Evolutionary conservation across 495 filamentous ascomycete species (phyloP).

Genomic region (Platismatia glauca): DNA sequence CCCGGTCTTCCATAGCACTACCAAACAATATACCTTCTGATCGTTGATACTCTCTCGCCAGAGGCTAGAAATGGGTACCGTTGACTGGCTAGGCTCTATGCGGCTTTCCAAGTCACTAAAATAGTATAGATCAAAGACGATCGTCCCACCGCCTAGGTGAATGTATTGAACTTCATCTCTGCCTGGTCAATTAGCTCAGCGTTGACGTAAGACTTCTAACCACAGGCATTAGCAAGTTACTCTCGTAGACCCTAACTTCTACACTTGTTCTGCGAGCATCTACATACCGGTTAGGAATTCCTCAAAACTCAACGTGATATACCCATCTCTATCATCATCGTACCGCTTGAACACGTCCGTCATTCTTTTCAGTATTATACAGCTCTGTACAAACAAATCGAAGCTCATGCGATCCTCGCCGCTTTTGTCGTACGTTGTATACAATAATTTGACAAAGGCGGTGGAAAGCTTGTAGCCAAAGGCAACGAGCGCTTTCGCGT

Average conservation of each 20-base stretch:
- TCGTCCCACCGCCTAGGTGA: neutral
- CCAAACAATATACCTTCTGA: too few species aligned
- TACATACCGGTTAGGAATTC: conserved; percentile 60
- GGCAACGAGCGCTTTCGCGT: conserved; percentile 80
- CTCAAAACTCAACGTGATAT: conserved; percentile 74
- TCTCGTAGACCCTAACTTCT: neutral
- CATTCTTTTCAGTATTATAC: conserved; percentile 93
- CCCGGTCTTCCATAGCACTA: too few species aligned
- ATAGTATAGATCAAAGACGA: neutral
- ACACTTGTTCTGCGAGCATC: neutral
- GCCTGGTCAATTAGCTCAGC: neutral
- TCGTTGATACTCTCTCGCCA: too few species aligned
- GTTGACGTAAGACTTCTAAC: conserved; percentile 16
- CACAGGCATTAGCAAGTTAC: neutral
- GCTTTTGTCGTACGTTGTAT: conserved; percentile 54
- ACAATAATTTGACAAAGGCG: conserved; percentile 73
- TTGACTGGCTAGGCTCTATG: neutral
- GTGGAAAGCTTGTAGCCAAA: conserved; percentile 89
- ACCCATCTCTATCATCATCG: conserved; percentile 92
- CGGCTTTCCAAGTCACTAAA: neutral
- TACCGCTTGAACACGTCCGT: conserved; percentile 99
- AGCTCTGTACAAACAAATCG: conserved; percentile 95
- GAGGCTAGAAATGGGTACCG: neutral
- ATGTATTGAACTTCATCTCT: neutral
- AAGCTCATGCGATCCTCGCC: conserved; percentile 71